These are phyloP conservation scores for Mallotus japonicus DNA, from an alignment of 441 rosid genomes.

Conservation along the genomic window DNA sequence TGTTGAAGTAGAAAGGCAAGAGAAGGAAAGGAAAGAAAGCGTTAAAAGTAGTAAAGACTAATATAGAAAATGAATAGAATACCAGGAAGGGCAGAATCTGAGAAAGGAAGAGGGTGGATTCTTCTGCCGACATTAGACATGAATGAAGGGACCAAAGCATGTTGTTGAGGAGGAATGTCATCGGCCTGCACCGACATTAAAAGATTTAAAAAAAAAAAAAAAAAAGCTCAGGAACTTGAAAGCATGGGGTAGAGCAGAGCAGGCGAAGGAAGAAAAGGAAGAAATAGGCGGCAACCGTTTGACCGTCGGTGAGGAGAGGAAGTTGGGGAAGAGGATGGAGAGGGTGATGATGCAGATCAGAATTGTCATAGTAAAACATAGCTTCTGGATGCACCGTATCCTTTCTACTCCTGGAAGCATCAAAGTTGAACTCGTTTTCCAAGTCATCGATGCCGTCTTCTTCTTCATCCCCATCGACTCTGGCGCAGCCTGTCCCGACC, in stretches of 20 bases:
- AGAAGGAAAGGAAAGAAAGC: too few species aligned
- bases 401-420: constrained; percentile 17
- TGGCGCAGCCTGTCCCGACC: constrained; percentile 37
- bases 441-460: constrained; percentile 54
- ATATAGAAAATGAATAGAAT: background rate
- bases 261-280: too few species aligned
- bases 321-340: constrained; percentile 18
- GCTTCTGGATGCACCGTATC: constrained; percentile 6
- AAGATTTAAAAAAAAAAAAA: too few species aligned
- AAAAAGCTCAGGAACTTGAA: too few species aligned
- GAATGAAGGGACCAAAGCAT: constrained; percentile 44
- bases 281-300: constrained; percentile 28
- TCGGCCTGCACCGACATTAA: constrained; percentile 22
- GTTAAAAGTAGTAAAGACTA: background rate
- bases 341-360: background rate
- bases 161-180: constrained; percentile 45
- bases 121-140: constrained; percentile 33
- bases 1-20: too few species aligned
- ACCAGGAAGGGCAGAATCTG: constrained; percentile 36
- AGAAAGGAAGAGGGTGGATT: constrained; percentile 35
- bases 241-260: too few species aligned
- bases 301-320: constrained; percentile 42
- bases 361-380: constrained; percentile 2
- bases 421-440: constrained; percentile 51
- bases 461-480: constrained; percentile 58